Evolutionary conservation across 75 land plant species (phyloP), one percentile per base, ranked within the genome.

Genomic region (Azolla pinnata): DNA sequence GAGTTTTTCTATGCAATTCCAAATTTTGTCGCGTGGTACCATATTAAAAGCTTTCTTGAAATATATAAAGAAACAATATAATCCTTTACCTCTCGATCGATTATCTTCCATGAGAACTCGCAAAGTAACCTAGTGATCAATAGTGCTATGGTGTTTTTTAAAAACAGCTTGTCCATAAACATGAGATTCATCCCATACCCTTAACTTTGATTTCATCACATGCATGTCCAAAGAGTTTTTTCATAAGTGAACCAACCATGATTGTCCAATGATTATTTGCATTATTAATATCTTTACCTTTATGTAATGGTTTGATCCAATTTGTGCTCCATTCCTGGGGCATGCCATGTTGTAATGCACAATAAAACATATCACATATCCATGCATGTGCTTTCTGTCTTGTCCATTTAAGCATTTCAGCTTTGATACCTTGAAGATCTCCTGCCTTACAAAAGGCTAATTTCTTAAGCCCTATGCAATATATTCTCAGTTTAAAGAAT

Each of bases 271-370:
- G 19, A 20, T 47, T 47, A 18, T 18, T 47, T 35, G 19, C 50
- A 47, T 47, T 18, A 20, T 47, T 47, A 3, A 47, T 20, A 47
- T 47, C 18, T 47, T 20, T 20, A 12, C 50, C 10, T 47, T 47
- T 47, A 47, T 47, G 20, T 47, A 47, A 47, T 3, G 50, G 50
- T 18, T 47, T 47, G 40, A 35, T 35, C 40, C 40, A 47, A 20
- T 16, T 47, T 9, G 50, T 20, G 20, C 18, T 47, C 19, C 18
- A 47, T 12, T 47, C 50, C 10, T 47, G 50, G 19, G 50, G 50
- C 19, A 47, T 47, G 50, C 50, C 50, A 18, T 47, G 50, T 16
- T 47, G 50, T 9, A 16, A 20, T 47, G 50, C 50, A 47, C 10
- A 20, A 20, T 20, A 12, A 18, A 20, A 47, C 19, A 18, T 47